Percentiles rank a stretch among this genome's conserved stretches.
Evolutionary conservation across 345 rosid species (phyloP).

Genomic region (Linum tenue): DNA sequence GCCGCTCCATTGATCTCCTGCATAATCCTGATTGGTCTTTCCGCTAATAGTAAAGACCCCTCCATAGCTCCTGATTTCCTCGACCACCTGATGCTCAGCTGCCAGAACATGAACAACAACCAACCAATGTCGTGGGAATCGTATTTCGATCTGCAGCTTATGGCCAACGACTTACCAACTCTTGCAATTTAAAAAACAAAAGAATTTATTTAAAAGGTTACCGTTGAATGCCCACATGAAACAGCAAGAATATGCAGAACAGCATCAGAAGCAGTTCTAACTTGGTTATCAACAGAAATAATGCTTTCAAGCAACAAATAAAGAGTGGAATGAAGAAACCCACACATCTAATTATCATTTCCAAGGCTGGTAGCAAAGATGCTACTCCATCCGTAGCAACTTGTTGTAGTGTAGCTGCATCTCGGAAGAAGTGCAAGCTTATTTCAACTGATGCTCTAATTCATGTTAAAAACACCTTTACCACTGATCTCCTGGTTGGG

Average conservation of each 20-base stretch:
- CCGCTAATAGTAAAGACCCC: too few relatives aligned
- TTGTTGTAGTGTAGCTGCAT: conserved; percentile 76
- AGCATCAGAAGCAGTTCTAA: conserved; percentile 67
- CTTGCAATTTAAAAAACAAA: conserved; percentile 12
- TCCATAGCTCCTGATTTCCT: too few relatives aligned
- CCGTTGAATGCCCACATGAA: conserved; percentile 53
- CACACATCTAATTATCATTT: conserved; percentile 56
- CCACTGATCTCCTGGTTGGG: too few relatives aligned
- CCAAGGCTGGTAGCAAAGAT: conserved; percentile 68
- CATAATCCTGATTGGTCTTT: too few relatives aligned
- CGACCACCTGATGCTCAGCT: too few relatives aligned
- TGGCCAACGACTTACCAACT: neutral
- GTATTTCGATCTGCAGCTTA: too few relatives aligned
- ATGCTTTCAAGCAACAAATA: conserved; percentile 84
- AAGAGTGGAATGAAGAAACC: conserved; percentile 84
- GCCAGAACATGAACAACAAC: too few relatives aligned
- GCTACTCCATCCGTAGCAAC: conserved; percentile 73
- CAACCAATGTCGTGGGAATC: too few relatives aligned
- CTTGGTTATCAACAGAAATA: conserved; percentile 54
- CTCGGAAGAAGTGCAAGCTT: conserved; percentile 48
- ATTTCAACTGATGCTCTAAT: conserved; percentile 20
- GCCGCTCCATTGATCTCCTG: too few relatives aligned
- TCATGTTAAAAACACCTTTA: too few relatives aligned
- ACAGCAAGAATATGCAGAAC: conserved; percentile 61
- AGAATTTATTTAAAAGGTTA: conserved; percentile 26